phyloP scores from a whole-genome alignment of 305 asterid species.

The Ajuga reptans region DNA sequence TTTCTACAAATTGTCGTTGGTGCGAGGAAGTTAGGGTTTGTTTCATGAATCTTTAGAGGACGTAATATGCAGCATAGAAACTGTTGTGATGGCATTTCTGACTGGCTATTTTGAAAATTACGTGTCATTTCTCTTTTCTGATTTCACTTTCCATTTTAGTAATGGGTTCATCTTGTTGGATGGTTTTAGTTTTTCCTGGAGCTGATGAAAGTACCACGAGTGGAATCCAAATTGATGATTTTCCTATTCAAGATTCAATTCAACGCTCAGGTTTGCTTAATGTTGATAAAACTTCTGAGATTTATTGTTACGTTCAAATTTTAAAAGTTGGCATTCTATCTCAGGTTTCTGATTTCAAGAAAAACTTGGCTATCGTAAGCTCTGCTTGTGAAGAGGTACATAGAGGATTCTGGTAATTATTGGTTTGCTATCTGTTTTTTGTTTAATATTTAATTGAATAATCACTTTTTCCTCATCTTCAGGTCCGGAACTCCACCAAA shows the following conservation, averaged over 20 bases:
- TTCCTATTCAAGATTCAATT: constrained; percentile 94
- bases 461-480: constrained; percentile 24
- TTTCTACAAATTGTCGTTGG: background rate
- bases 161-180: constrained; percentile 15
- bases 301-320: constrained; percentile 13
- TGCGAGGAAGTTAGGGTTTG: background rate
- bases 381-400: constrained; percentile 91
- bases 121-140: background rate
- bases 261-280: constrained; percentile 67
- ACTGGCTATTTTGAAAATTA: background rate
- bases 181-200: constrained; percentile 81
- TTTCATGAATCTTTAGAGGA: background rate
- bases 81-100: background rate
- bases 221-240: constrained; percentile 78
- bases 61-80: background rate
- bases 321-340: constrained; percentile 23
- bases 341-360: constrained; percentile 77
- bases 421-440: background rate
- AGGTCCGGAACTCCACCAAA: constrained; percentile 74
- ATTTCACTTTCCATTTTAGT: background rate
- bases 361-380: constrained; percentile 54
- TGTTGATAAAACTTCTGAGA: constrained; percentile 20
- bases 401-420: constrained; percentile 9
- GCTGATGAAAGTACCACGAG: constrained; percentile 98
- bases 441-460: background rate